phyloP scores from a whole-genome alignment of 2,329 filamentous ascomycete species.

The Coleophoma crateriformis region DNA sequence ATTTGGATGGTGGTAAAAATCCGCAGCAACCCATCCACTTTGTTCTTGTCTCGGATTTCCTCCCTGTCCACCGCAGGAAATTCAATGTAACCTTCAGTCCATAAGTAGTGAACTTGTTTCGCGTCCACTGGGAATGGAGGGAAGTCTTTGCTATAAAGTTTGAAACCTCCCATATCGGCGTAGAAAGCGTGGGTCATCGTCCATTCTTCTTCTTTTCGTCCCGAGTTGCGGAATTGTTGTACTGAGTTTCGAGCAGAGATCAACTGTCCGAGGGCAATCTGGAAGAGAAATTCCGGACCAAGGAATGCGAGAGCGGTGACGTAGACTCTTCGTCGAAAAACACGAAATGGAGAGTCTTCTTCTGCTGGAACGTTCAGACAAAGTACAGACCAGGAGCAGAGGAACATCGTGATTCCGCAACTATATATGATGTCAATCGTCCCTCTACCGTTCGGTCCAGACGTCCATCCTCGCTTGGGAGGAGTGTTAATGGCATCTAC shows the following conservation, averaged over 20 bases:
- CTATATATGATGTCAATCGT: background rate
- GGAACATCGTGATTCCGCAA: background rate
- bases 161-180: conserved; percentile 35
- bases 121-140: conserved; percentile 30
- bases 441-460: conserved; percentile 1
- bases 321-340: background rate
- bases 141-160: conserved; percentile 24
- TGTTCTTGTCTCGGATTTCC: conserved; percentile 25
- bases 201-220: conserved; percentile 22
- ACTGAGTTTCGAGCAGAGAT: conserved; percentile 28
- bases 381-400: background rate
- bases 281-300: conserved; percentile 15
- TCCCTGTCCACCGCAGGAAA: conserved; percentile 18
- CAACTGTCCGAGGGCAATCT: conserved; percentile 29
- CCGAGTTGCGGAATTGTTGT: conserved; percentile 12
- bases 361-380: background rate
- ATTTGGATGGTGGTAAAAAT: conserved; percentile 11
- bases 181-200: conserved; percentile 34
- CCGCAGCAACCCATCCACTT: conserved; percentile 15
- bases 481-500: background rate
- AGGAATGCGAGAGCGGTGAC: background rate
- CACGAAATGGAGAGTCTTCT: background rate
- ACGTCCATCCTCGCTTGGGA: background rate
- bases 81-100: conserved; percentile 23
- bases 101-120: conserved; percentile 27